phyloP scores from a whole-genome alignment of 495 filamentous ascomycete genomes.

The Penicillium macrosclerotiorum region DNA sequence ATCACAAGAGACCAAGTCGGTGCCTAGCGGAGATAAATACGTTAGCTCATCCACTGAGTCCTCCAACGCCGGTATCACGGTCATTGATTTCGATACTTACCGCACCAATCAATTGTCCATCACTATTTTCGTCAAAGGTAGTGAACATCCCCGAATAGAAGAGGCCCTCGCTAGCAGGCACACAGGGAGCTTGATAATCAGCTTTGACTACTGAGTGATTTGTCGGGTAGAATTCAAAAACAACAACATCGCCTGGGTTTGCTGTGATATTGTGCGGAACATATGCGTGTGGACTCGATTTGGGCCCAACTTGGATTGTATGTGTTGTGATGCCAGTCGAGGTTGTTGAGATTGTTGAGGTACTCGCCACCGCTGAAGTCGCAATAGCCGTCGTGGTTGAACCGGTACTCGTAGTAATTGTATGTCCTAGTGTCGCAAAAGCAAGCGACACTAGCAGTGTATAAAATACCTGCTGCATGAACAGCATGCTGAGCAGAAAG shows the following conservation, averaged over 20 bases:
- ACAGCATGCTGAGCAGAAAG: constrained; percentile 5
- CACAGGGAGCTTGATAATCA: constrained; percentile 55
- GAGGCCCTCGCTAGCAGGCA: constrained; percentile 39
- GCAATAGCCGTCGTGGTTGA: background rate
- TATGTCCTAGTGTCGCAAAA: constrained; percentile 3
- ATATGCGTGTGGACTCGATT: constrained; percentile 45
- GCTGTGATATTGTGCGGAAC: constrained; percentile 52
- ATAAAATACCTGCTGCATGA: constrained; percentile 1
- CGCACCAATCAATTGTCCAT: constrained; percentile 31
- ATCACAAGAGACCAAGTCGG: constrained; percentile 37
- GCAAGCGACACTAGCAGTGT: constrained; percentile 9
- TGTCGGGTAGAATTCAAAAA: constrained; percentile 60
- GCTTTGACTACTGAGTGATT: constrained; percentile 63
- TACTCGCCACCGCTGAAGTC: constrained; percentile 5
- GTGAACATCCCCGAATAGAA: constrained; percentile 44
- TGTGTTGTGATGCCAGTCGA: constrained; percentile 35
- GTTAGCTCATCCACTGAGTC: background rate
- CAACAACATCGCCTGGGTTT: constrained; percentile 51
- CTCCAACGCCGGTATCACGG: background rate
- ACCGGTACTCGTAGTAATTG: background rate
- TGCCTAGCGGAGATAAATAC: constrained; percentile 7
- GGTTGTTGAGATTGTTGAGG: constrained; percentile 9
- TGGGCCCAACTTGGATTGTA: constrained; percentile 50
- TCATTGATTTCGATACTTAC: constrained; percentile 15
- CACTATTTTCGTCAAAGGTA: constrained; percentile 24